Evolutionary conservation across 2,329 filamentous ascomycete species (phyloP), one percentile per base, ranked within the genome.

Genomic region (Ophiocordyceps sinensis): DNA sequence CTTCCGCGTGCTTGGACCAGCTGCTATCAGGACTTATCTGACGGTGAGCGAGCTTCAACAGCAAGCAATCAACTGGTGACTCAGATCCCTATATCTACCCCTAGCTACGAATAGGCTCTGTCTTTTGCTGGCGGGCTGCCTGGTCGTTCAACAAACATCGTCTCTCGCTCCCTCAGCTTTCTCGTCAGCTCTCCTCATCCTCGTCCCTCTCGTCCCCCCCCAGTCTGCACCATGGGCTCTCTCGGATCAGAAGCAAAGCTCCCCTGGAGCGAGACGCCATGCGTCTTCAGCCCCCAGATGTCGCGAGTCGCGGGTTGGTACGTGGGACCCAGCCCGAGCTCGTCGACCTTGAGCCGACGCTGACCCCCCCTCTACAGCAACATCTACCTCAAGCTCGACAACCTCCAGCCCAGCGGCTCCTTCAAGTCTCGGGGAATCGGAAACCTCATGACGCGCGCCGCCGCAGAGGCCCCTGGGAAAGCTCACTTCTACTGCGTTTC

Each of bases 351-450:
- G 30, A n/a, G 30, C 30, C n/a, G 4, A 15, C 9, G 5, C 15
- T 15, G 17, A 11, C 30, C 30, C 26, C 21, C 36, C 41, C 26
- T 39, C 34, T 13, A 11, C 45, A 72, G 83, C 66, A 79, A 82
- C 64, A 76, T 93, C 59, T 85, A 83, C 59, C 77, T 93, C 53
- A 93, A 93, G 60, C 75, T 91, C 46, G 85, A 93, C 52, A 85
- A 83, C 56, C 73, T 87, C 41, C 86, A 94, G 55, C 86, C 85
- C 5, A 82, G 81, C 19, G 83, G 83, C 47, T 88, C 83, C 32
- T 94, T 93, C 75, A 91, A 93, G 60, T 88, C 83, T 37, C 73
- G 77, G 49, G 84, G 82, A 28, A 75, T 89, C 45, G 83, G 84
- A 39, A 75, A 83, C 58, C 71, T 83, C 55, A 79, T 86, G 54